Evolutionary conservation across 768 basidiomycete genomes (phyloP), one percentile per base, ranked within the genome.

Genomic region (Scleroderma citrinum): DNA sequence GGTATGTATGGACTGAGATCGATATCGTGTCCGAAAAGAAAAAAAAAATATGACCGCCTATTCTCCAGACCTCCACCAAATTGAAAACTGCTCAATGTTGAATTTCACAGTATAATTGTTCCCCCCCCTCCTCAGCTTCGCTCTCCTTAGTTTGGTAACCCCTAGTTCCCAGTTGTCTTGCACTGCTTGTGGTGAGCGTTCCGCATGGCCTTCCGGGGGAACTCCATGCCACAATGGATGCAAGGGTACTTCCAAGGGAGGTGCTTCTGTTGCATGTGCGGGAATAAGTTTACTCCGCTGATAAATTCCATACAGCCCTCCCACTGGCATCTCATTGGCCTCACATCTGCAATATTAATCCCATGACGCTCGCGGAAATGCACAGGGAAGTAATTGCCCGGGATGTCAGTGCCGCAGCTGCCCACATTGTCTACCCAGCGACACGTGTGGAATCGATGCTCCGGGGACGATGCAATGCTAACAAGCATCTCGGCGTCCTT

Each of bases 401-500:
- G 61, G 31, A 63, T 34, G 3, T 46, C 17, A 21, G 19, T 11
- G 12, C 20, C 32, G 32, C 63, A 64, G 19, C 49, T 51, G 13
- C 23, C 44, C 19, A 55, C 40, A 23, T 37, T 37, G 19, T 56
- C 47, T 23, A 54, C 21, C 63, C 63, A 64, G 10, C 51, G 56
- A 45, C 63, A 64, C 17, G 35, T 57, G 36, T 64, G 63, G 37
- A 19, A 21, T 16, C 53, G 53, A 34, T 61, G 51, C 46, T 64
- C 63, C 14, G 63, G 63, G 19, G 63, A 64, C 35, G 50, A 59
- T 13, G 63, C 63, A 39, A 64, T 59, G 26, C 51, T 59, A 12
- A 64, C 45, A 46, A 64, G 34, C 49, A 39, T 64, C 45, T 46
- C 48, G 17, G 55, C 57, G 7, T 64, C 63, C 63, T 64, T 26